Evolutionary conservation across 805 yeast species (phyloP).

Genomic region (Zygoascus tannicola): DNA sequence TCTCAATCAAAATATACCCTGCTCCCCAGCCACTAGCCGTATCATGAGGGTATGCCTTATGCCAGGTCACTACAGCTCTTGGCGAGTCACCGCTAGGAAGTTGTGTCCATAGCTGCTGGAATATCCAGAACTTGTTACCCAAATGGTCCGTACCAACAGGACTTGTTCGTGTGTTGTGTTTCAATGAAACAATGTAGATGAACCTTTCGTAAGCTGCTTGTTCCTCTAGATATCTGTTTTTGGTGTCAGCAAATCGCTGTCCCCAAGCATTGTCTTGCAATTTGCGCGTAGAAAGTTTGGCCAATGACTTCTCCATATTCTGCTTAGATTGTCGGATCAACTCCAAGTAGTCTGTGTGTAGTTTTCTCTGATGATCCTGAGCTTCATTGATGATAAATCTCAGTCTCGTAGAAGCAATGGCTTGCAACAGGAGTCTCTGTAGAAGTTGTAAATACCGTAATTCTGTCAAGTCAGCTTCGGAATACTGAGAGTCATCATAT

Average conservation of each 20-base stretch:
- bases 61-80: slow-evolving; percentile 26
- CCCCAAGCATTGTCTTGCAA: slow-evolving; percentile 14
- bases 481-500: neutral
- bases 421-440: slow-evolving; percentile 21
- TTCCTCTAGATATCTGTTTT: slow-evolving; percentile 20
- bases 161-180: slow-evolving; percentile 25
- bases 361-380: slow-evolving; percentile 22
- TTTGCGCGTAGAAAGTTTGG: slow-evolving; percentile 17
- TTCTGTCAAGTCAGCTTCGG: slow-evolving; percentile 10
- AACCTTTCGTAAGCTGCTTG: slow-evolving; percentile 20
- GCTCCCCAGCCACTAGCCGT: neutral
- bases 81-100: slow-evolving; percentile 27
- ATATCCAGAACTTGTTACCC: slow-evolving; percentile 30
- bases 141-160: slow-evolving; percentile 26
- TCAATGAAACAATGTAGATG: slow-evolving; percentile 22
- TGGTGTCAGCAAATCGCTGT: slow-evolving; percentile 11
- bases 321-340: slow-evolving; percentile 21
- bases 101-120: slow-evolving; percentile 26
- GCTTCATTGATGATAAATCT: slow-evolving; percentile 27
- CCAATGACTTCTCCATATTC: slow-evolving; percentile 18
- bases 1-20: slow-evolving; percentile 1
- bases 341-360: slow-evolving; percentile 21
- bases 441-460: slow-evolving; percentile 22
- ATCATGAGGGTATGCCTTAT: slow-evolving; percentile 11
- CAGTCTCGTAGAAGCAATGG: slow-evolving; percentile 28